These are phyloP conservation scores for Auriculariales sp. DNA, from an alignment of 768 basidiomycete species.

Conservation along the genomic window DNA sequence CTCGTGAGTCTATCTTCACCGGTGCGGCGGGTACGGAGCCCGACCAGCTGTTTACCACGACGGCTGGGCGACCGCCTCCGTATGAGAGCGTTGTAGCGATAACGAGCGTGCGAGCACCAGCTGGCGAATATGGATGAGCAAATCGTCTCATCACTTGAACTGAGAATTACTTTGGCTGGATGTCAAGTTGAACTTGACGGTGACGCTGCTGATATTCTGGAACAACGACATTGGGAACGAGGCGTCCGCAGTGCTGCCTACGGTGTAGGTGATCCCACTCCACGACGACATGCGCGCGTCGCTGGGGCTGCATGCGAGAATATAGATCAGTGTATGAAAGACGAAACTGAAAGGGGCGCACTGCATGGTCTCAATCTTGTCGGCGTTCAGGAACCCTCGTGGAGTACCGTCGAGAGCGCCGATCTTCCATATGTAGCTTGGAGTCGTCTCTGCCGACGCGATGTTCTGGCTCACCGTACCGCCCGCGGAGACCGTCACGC, in stretches of 20 bases:
- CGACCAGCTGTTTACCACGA: constrained; percentile 30
- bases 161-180: background rate
- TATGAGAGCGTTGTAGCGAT: constrained; percentile 33
- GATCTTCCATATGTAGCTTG: constrained; percentile 26
- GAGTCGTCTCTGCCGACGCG: constrained; percentile 20
- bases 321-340: background rate
- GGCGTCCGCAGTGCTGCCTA: constrained; percentile 22
- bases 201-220: constrained; percentile 30
- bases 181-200: constrained; percentile 14
- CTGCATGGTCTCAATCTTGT: constrained; percentile 37
- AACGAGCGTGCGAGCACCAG: constrained; percentile 30
- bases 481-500: constrained; percentile 27
- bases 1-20: constrained; percentile 26
- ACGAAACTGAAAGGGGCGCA: constrained; percentile 13
- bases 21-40: constrained; percentile 28
- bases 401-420: constrained; percentile 30
- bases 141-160: constrained; percentile 22
- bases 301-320: constrained; percentile 15
- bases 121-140: constrained; percentile 28
- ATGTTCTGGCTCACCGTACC: constrained; percentile 20
- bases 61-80: constrained; percentile 30
- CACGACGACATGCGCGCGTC: constrained; percentile 32
- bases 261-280: constrained; percentile 30
- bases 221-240: constrained; percentile 36
- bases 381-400: constrained; percentile 32